Evolutionary conservation across 805 yeast genomes (phyloP).

Genomic region (Lachancea quebecensis): DNA sequence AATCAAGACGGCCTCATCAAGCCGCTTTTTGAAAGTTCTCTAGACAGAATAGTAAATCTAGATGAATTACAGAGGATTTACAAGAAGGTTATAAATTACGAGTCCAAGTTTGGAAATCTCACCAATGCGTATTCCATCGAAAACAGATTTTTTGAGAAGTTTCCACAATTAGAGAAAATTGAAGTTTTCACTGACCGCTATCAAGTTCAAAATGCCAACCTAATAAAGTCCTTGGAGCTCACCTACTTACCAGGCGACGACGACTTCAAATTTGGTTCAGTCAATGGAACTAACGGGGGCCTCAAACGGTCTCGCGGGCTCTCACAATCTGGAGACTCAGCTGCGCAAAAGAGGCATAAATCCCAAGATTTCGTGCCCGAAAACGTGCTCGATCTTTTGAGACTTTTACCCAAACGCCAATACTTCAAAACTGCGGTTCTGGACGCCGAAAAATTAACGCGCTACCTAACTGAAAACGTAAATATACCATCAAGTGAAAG

Average conservation of each 20-base stretch:
- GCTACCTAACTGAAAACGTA: conserved; percentile 27
- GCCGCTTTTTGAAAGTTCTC: conserved; percentile 72
- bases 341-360: not conserved
- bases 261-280: not conserved
- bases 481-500: conserved; percentile 16
- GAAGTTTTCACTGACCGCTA: conserved; percentile 34
- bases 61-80: conserved; percentile 41
- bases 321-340: not conserved
- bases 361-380: conserved; percentile 16
- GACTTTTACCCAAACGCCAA: conserved; percentile 29
- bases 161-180: conserved; percentile 48
- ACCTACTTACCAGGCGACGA: conserved; percentile 29
- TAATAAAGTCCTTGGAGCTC: conserved; percentile 28
- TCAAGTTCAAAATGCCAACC: conserved; percentile 30
- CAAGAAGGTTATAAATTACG: conserved; percentile 58
- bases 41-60: conserved; percentile 38
- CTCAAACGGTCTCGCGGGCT: conserved; percentile 2
- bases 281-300: not conserved
- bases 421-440: conserved; percentile 28
- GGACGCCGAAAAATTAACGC: conserved; percentile 26
- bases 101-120: conserved; percentile 62
- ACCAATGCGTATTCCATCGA: conserved; percentile 62
- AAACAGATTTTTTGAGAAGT: conserved; percentile 54
- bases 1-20: conserved; percentile 72
- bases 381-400: conserved; percentile 23